Conservation (phyloP, 768 basidiomycete species). For the Grammothele lineata region DNA sequence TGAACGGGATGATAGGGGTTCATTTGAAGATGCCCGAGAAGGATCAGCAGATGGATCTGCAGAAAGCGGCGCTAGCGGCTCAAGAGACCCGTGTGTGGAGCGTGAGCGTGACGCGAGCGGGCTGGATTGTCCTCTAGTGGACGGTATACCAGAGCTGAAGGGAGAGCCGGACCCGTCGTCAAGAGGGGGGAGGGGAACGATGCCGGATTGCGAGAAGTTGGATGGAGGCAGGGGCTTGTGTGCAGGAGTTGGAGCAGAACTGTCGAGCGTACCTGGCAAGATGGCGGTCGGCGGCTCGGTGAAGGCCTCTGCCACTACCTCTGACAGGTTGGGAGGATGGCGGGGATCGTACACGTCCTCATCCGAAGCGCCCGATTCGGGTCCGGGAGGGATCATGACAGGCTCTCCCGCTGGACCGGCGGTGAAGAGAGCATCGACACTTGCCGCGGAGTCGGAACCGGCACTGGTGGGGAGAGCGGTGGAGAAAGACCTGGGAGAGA, state of each 20-base stretch:
- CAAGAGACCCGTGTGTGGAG: too few species aligned
- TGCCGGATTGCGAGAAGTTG: constrained; percentile 26
- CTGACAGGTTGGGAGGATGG: constrained; percentile 19
- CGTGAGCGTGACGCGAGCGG: too few species aligned
- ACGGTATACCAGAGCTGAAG: constrained; percentile 6
- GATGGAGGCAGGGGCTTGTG: background rate
- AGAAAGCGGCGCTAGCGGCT: background rate
- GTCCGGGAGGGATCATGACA: background rate
- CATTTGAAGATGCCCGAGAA: constrained; percentile 2
- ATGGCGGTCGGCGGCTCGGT: constrained; percentile 6
- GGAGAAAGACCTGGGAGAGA: constrained; percentile 17
- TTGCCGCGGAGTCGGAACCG: background rate
- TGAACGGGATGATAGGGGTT: constrained; percentile 8
- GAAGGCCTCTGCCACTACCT: constrained; percentile 18
- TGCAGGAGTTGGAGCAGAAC: background rate
- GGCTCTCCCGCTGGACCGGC: constrained; percentile 15
- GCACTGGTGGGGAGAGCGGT: constrained; percentile 2
- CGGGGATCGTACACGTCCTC: constrained; percentile 15
- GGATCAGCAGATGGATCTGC: constrained; percentile 9
- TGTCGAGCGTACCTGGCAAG: constrained; percentile 1
- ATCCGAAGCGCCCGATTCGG: background rate
- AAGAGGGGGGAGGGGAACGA: constrained; percentile 25
- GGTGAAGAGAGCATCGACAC: constrained; percentile 1
- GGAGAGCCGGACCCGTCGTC: constrained; percentile 6
- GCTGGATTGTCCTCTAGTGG: constrained; percentile 1